Evolutionary conservation across 2,329 filamentous ascomycete genomes (phyloP), one percentile per base, ranked within the genome.

Genomic region (Orbilia blumenaviensis): DNA sequence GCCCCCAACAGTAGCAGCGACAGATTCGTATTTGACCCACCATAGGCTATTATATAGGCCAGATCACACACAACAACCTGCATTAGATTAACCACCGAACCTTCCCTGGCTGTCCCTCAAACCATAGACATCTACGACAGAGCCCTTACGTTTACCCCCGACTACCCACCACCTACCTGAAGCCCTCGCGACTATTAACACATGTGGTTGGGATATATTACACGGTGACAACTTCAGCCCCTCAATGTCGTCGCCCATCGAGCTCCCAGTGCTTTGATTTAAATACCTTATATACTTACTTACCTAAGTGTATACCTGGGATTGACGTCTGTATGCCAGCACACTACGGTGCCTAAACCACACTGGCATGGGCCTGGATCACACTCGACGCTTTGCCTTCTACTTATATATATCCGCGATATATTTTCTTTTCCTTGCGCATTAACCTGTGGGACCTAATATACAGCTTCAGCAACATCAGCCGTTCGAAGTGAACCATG

Each of bases 401-500:
- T 14, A 23, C 27, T 32, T 16, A 21, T 23, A 38, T 5, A 38
- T 23, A 56, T n/a, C n/a, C n/a, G n/a, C n/a, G n/a, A n/a, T n/a
- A n/a, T n/a, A n/a, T n/a, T n/a, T n/a, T n/a, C n/a, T n/a, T n/a
- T n/a, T n/a, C n/a, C n/a, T n/a, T n/a, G n/a, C n/a, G n/a, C n/a
- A n/a, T n/a, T n/a, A n/a, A n/a, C n/a, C n/a, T n/a, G n/a, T n/a
- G n/a, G n/a, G n/a, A n/a, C n/a, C n/a, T n/a, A n/a, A n/a, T n/a
- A n/a, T 46, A 14, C 29, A 34, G 48, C 6, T 7, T 6, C 36
- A 6, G 4, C 29, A 36, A 38, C 32, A 8, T 56, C 52, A 56
- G 32, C 32, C 32, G 18, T 38, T 50, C 36, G 32, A 25, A 14
- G 48, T 27, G 58, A 67, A 50, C 48, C 69, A 67, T 75, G 69